A percentile compares a stretch with the other conserved stretches of the same genome.
Evolutionary conservation across 1,284 basidiomycete species (phyloP).

Genomic region (Inonotus obliquus): DNA sequence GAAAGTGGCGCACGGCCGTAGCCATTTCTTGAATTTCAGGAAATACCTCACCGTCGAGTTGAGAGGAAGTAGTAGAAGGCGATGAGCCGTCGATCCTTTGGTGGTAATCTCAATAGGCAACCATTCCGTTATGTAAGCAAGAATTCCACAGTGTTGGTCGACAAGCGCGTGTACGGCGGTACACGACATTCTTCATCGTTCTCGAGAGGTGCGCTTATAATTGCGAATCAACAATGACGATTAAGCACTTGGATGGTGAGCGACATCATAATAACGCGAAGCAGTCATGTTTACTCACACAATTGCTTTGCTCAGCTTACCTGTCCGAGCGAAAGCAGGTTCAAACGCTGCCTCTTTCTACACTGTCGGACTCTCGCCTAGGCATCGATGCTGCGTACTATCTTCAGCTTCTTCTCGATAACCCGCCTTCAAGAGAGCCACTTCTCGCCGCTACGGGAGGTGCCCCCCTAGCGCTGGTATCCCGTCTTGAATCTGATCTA

Average conservation of each 20-base stretch:
- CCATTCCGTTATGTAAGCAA: not conserved
- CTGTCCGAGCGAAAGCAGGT: constrained; percentile 84
- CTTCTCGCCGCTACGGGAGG: constrained; percentile 93
- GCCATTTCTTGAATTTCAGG: too few relatives aligned
- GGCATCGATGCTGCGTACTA: constrained; percentile 97
- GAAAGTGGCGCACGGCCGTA: too few relatives aligned
- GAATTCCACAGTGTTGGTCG: not conserved
- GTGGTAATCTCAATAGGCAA: not conserved
- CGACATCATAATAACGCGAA: not conserved
- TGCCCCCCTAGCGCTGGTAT: constrained; percentile 79
- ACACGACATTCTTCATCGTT: not conserved
- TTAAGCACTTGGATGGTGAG: constrained; percentile 30
- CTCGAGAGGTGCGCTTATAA: not conserved
- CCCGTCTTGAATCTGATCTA: constrained; percentile 88
- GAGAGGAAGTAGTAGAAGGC: too few relatives aligned
- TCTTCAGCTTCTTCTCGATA: constrained; percentile 75
- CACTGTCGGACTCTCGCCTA: constrained; percentile 88
- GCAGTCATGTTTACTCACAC: not conserved
- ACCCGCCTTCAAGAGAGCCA: constrained; percentile 77
- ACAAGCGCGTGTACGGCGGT: not conserved
- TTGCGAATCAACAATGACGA: constrained; percentile 22
- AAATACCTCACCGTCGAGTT: too few relatives aligned
- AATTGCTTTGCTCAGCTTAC: constrained; percentile 38
- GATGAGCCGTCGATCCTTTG: not conserved
- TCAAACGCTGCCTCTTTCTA: constrained; percentile 77